Percentiles rank a stretch among this genome's conserved stretches.
These are phyloP conservation scores for Fusarium humuli DNA, from an alignment of 2,329 filamentous ascomycete genomes.

Conservation along the genomic window DNA sequence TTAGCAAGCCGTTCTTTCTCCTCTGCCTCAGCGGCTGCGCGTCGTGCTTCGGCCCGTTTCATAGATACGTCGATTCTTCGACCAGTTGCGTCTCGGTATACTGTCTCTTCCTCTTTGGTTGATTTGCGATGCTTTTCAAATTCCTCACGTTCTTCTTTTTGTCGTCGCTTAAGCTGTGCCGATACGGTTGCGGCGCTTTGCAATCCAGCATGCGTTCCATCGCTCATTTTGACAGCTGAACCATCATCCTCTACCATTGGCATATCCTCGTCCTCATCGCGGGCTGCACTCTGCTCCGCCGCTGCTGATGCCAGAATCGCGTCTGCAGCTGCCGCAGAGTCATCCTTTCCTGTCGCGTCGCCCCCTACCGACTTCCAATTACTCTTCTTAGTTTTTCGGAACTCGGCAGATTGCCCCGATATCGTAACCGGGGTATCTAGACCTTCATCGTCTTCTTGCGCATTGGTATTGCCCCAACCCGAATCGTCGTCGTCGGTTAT, in stretches of 20 bases:
- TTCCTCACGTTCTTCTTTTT: constrained; percentile 70
- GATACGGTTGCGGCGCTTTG: constrained; percentile 86
- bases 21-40: constrained; percentile 72
- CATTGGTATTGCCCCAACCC: constrained; percentile 59
- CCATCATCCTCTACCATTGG: constrained; percentile 60
- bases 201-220: constrained; percentile 86
- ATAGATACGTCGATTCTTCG: constrained; percentile 93
- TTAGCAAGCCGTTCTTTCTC: constrained; percentile 76
- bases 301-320: constrained; percentile 80
- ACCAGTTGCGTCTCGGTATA: constrained; percentile 94
- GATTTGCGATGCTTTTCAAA: constrained; percentile 59
- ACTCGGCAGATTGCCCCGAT: constrained; percentile 67
- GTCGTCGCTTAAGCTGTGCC: constrained; percentile 73
- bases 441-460: constrained; percentile 62
- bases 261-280: constrained; percentile 61
- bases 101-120: constrained; percentile 77
- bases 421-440: constrained; percentile 64
- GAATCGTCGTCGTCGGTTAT: constrained; percentile 74
- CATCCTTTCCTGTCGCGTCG: constrained; percentile 47
- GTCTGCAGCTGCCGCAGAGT: constrained; percentile 74
- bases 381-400: constrained; percentile 81
- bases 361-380: constrained; percentile 79
- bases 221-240: constrained; percentile 78
- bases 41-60: constrained; percentile 87
- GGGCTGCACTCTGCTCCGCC: constrained; percentile 70